Conservation (phyloP, 2,329 filamentous ascomycete genomes). For the Diplodia mutila region DNA sequence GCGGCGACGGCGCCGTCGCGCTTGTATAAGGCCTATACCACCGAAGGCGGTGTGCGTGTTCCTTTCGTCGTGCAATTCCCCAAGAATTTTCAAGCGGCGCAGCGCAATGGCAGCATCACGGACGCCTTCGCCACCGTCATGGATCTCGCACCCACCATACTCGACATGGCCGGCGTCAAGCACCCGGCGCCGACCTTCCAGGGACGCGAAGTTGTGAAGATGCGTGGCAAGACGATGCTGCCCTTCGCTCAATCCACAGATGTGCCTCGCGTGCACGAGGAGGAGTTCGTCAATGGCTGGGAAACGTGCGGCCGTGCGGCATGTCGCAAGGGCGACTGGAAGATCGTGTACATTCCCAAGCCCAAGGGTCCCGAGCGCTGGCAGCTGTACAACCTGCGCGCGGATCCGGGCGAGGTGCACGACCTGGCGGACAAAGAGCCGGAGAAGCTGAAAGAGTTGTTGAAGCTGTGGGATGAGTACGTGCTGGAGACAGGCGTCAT, state of each 20-base stretch:
- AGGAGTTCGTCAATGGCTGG: constrained; percentile 60
- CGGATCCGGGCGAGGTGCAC: constrained; percentile 57
- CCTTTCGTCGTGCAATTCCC: constrained; percentile 53
- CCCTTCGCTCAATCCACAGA: constrained; percentile 44
- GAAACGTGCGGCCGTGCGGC: constrained; percentile 60
- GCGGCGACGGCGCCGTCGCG: constrained; percentile 57
- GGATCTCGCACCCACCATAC: constrained; percentile 49
- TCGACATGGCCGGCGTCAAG: constrained; percentile 53
- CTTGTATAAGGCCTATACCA: constrained; percentile 53
- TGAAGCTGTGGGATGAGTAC: constrained; percentile 62
- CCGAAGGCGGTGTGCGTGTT: constrained; percentile 57
- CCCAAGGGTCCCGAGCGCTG: constrained; percentile 60
- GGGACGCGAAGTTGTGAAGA: constrained; percentile 55
- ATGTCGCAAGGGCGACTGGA: constrained; percentile 60
- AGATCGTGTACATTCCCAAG: constrained; percentile 61
- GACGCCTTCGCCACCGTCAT: constrained; percentile 55
- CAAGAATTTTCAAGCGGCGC: constrained; percentile 19
- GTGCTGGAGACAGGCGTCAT: constrained; percentile 63
- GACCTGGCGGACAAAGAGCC: constrained; percentile 48
- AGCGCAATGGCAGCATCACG: constrained; percentile 46
- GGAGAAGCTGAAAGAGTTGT: constrained; percentile 52
- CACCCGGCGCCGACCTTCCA: constrained; percentile 60
- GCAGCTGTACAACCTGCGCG: constrained; percentile 60
- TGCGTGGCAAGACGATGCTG: constrained; percentile 56
- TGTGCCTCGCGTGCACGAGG: constrained; percentile 50